Evolutionary conservation across 495 filamentous ascomycete species (phyloP).

Genomic region (Aspergillus cristatus): DNA sequence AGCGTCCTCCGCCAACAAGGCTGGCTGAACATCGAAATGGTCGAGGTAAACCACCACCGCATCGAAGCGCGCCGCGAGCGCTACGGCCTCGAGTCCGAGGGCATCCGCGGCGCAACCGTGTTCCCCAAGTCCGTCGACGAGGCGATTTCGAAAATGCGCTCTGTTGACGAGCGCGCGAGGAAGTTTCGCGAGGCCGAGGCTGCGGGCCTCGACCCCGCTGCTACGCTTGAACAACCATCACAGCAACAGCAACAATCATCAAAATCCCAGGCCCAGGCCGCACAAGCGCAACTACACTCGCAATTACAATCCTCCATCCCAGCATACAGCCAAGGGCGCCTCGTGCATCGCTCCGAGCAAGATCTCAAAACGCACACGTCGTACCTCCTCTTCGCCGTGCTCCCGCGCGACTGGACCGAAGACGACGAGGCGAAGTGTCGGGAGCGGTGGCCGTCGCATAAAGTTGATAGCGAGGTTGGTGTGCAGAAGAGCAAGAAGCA

Average conservation of each 20-base stretch:
- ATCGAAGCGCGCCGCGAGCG: slow-evolving; percentile 76
- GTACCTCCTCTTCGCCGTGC: slow-evolving; percentile 86
- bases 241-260: slow-evolving; percentile 10
- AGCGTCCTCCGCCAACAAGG: slow-evolving; percentile 64
- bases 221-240: slow-evolving; percentile 4
- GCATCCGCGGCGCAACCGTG: slow-evolving; percentile 48
- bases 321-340: slow-evolving; percentile 53
- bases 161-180: slow-evolving; percentile 58
- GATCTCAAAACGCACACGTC: slow-evolving; percentile 93
- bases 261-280: slow-evolving; percentile 4
- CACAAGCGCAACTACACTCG: slow-evolving; percentile 1
- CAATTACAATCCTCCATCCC: slow-evolving; percentile 8
- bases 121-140: slow-evolving; percentile 65
- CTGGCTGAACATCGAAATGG: slow-evolving; percentile 91
- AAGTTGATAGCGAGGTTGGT: slow-evolving; percentile 5
- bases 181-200: slow-evolving; percentile 37
- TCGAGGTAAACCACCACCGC: slow-evolving; percentile 66
- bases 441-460: slow-evolving; percentile 49
- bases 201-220: too few species aligned
- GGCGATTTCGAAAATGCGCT: slow-evolving; percentile 58
- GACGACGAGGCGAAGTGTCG: slow-evolving; percentile 67
- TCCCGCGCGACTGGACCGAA: slow-evolving; percentile 76
- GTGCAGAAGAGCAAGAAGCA: slow-evolving; percentile 39
- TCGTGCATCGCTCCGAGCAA: slow-evolving; percentile 70
- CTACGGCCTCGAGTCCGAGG: slow-evolving; percentile 55